A percentile compares a stretch with the other conserved stretches of the same genome.
Evolutionary conservation across 2,329 filamentous ascomycete genomes (phyloP).

Genomic region (Colletotrichum higginsianum): DNA sequence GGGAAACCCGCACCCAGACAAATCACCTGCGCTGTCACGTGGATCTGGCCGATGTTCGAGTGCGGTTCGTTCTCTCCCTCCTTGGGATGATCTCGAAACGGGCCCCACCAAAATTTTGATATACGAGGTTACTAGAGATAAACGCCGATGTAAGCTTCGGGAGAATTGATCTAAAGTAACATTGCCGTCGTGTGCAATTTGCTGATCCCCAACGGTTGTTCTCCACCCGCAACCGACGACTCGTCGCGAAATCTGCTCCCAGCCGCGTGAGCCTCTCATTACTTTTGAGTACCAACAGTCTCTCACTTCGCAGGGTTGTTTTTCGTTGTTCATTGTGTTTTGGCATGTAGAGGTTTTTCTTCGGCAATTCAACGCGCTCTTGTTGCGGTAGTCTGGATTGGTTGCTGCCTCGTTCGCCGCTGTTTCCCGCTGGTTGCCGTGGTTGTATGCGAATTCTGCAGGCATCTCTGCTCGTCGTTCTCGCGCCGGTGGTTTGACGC

Average conservation of each 20-base stretch:
- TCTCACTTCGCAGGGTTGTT: background rate
- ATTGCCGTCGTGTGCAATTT: conserved; percentile 25
- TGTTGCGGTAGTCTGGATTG: background rate
- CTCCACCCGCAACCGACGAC: conserved; percentile 29
- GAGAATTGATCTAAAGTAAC: conserved; percentile 33
- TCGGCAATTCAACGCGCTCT: background rate
- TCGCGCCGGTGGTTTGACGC: background rate
- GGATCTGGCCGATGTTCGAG: conserved; percentile 21
- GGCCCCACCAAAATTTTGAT: conserved; percentile 36
- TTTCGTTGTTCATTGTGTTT: no score
- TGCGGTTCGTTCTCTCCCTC: conserved; percentile 24
- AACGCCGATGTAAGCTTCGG: conserved; percentile 40
- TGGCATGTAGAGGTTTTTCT: background rate
- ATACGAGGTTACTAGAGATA: conserved; percentile 40
- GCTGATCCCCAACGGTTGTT: conserved; percentile 31
- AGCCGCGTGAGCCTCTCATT: background rate
- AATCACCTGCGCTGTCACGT: conserved; percentile 37
- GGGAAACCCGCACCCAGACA: background rate
- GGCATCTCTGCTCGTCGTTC: background rate
- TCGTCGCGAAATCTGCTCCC: conserved; percentile 9
- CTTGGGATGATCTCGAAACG: conserved; percentile 42
- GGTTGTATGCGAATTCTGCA: background rate
- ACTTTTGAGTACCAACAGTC: background rate
- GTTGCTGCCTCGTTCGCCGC: background rate
- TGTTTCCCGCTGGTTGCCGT: background rate